phyloP scores from a whole-genome alignment of 352 stramenopile genomes.

The Bremia lactucae region DNA sequence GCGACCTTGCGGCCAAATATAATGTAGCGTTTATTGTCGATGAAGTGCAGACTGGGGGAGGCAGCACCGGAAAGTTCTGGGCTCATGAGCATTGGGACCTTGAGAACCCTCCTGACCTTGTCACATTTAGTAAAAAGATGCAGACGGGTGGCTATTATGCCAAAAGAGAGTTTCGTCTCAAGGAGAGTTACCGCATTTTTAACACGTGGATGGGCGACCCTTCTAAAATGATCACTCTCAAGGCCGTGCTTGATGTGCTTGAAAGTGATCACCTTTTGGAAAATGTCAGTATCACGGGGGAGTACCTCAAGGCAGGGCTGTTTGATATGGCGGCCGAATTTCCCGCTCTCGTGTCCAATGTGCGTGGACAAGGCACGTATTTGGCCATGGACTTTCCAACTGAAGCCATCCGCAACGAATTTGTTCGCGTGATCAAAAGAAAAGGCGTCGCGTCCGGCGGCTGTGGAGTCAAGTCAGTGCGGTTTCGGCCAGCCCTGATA shows the following conservation, averaged over 20 bases:
- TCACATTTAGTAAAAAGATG: conserved; percentile 84
- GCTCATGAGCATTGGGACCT: conserved; percentile 75
- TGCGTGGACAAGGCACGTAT: conserved; percentile 71
- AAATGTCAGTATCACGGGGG: conserved; percentile 61
- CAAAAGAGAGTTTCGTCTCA: conserved; percentile 59
- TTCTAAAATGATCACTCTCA: conserved; percentile 72
- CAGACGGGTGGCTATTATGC: conserved; percentile 77
- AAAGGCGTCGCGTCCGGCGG: conserved; percentile 54
- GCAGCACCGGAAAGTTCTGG: conserved; percentile 80
- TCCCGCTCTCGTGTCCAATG: conserved; percentile 53
- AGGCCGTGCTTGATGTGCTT: conserved; percentile 63
- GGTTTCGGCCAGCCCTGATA: conserved; percentile 65
- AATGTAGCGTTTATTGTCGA: conserved; percentile 77
- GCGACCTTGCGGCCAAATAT: conserved; percentile 41
- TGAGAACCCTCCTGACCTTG: conserved; percentile 61
- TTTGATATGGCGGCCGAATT: conserved; percentile 33
- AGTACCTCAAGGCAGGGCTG: conserved; percentile 53
- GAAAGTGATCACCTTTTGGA: conserved; percentile 49
- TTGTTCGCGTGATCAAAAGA: conserved; percentile 45
- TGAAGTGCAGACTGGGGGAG: conserved; percentile 75
- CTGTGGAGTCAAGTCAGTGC: conserved; percentile 55
- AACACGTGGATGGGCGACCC: conserved; percentile 86
- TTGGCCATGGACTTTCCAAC: conserved; percentile 68
- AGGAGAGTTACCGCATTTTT: conserved; percentile 74
- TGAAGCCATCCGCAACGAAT: conserved; percentile 48